Evolutionary conservation across 2,329 filamentous ascomycete genomes (phyloP).

Genomic region (Rutstroemia sydowiana): DNA sequence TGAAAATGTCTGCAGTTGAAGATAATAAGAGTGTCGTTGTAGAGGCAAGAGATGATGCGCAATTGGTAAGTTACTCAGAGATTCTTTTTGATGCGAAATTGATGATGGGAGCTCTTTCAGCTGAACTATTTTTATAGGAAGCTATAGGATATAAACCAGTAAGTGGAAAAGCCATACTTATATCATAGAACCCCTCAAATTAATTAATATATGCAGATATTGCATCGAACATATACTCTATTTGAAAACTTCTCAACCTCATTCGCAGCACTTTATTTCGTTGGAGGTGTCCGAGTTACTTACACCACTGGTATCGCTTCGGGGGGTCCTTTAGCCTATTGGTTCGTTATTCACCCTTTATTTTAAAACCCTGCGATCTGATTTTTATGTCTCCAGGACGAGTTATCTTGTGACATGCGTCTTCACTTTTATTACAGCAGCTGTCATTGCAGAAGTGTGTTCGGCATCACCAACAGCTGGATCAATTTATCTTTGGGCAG

Average conservation of each 20-base stretch:
- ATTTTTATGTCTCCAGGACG: slow-evolving; percentile 36
- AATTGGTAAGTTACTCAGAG: slow-evolving; percentile 3
- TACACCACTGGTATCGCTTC: slow-evolving; percentile 56
- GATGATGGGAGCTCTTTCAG: neutral
- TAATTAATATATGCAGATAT: slow-evolving; percentile 15
- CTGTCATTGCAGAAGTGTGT: slow-evolving; percentile 14
- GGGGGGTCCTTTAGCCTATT: slow-evolving; percentile 53
- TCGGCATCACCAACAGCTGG: slow-evolving; percentile 13
- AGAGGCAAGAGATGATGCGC: slow-evolving; percentile 9
- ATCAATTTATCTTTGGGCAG: slow-evolving; percentile 16
- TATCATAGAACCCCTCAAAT: neutral
- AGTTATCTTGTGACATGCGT: slow-evolving; percentile 39
- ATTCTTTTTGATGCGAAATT: neutral
- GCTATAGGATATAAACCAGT: slow-evolving; percentile 50
- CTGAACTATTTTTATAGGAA: slow-evolving; percentile 29
- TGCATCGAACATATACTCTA: slow-evolving; percentile 49
- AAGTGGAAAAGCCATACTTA: slow-evolving; percentile 19
- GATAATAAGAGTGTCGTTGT: slow-evolving; percentile 4
- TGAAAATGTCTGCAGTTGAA: slow-evolving; percentile 1
- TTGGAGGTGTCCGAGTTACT: slow-evolving; percentile 52
- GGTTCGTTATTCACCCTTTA: slow-evolving; percentile 31
- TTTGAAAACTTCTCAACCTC: slow-evolving; percentile 54
- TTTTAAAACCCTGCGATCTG: slow-evolving; percentile 2
- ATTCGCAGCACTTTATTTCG: slow-evolving; percentile 53
- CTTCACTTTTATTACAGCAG: slow-evolving; percentile 15